phyloP scores from a whole-genome alignment of 2,329 filamentous ascomycete genomes.

The Rhynchosporium agropyri region DNA sequence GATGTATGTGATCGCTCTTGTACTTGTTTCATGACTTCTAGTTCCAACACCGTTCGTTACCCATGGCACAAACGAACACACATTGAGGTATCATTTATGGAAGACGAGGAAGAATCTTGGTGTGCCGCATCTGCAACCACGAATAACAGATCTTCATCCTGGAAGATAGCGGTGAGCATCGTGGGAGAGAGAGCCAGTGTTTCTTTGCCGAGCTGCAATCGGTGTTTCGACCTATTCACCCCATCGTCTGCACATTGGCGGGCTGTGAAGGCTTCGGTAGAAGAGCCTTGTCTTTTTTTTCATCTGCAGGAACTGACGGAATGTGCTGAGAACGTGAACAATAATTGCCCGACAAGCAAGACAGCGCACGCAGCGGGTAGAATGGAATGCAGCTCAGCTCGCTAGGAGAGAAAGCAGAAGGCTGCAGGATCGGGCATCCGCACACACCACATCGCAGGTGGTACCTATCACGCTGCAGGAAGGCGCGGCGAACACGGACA shows the following conservation, averaged over 20 bases:
- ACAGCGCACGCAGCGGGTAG: conserved; percentile 10
- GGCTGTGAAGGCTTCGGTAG: conserved; percentile 1
- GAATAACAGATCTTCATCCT: neutral
- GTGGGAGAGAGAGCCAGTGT: neutral
- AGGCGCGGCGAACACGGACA: conserved; percentile 12
- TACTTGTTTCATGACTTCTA: conserved; percentile 22
- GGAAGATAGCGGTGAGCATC: conserved; percentile 8
- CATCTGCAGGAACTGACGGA: conserved; percentile 2
- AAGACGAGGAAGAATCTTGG: neutral
- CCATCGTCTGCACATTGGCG: conserved; percentile 10
- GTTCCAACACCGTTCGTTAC: neutral
- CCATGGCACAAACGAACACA: neutral
- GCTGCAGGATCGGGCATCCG: conserved; percentile 19
- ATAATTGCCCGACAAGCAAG: conserved; percentile 12
- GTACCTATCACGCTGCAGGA: conserved; percentile 29
- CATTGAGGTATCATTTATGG: too few relatives aligned
- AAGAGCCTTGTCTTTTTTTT: neutral
- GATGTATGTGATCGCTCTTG: neutral
- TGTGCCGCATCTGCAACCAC: neutral
- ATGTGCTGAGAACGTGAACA: conserved; percentile 11
- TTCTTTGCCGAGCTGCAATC: neutral
- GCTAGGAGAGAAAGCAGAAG: conserved; percentile 27
- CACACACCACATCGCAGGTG: conserved; percentile 23
- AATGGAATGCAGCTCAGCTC: conserved; percentile 22
- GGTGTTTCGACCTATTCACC: neutral